Evolutionary conservation across 192 early-diverging fungal genomes (phyloP), one percentile per base, ranked within the genome.

Genomic region (Coemansia sp.): DNA sequence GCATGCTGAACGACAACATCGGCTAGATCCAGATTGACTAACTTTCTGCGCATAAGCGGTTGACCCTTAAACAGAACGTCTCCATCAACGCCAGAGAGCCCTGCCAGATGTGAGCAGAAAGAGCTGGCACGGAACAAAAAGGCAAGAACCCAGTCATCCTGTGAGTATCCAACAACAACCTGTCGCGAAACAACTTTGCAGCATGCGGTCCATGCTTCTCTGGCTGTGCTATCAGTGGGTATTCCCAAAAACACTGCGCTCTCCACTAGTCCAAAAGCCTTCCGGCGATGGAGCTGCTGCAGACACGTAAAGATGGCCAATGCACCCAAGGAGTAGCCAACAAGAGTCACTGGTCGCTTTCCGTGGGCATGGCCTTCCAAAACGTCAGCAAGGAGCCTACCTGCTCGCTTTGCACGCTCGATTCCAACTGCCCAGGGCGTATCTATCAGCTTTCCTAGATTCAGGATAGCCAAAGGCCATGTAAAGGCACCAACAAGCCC

Each of bases 281-380:
- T 69, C 56, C 69, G 71, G 2, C 56, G 43, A 38, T 74, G 69
- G 33, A 91, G 83, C 67, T 89, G 87, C 60, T 84, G 82, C 23
- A 92, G 73, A 63, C 90, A 92, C 25, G 86, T 85, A 59, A 85
- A 89, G 43, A 92, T 87, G 7, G 86, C 76, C 48, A 88, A 71
- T 9, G 89, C 88, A 2, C 90, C 90, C 20, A 92, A 74, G 1
- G 89, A 90, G 74, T 85, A 90, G 20, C 89, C 90, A 45, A 90
- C 81, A 19, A 92, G 80, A 1, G 86, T 88, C 13, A 88, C 87
- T 23, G 90, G 90, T 4, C 90, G 82, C 54, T 85, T 84, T 25
- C 82, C 86, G 35, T 84, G 78, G 13, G 78, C 78, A n/a, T 64
- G 75, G 41, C 32, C 60, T n/a, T 43, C 56, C 19, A 84, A 65